Evolutionary conservation across 306 rosid species (phyloP).

Genomic region (Quercus cerris): DNA sequence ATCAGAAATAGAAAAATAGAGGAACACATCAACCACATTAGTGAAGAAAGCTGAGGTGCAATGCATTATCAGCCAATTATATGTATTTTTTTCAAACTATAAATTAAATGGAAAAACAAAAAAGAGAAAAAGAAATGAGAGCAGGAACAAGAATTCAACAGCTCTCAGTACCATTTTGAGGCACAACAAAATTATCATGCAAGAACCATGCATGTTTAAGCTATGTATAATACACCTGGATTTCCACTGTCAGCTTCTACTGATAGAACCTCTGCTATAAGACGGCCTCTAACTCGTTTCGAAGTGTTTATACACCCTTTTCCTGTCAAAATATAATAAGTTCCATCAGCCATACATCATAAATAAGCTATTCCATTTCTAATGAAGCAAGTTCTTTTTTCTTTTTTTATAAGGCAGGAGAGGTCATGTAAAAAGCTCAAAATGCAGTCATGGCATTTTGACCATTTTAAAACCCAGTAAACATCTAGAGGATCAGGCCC

Average conservation of each 20-base stretch:
- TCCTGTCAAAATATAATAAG: constrained; percentile 48
- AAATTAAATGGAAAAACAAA: constrained; percentile 4
- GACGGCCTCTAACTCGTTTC: constrained; percentile 8
- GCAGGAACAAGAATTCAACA: constrained; percentile 17
- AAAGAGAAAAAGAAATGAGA: constrained; percentile 1
- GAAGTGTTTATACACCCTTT: constrained; percentile 27
- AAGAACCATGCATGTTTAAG: constrained; percentile 33
- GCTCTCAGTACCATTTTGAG: constrained; percentile 45
- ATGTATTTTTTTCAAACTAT: constrained; percentile 24
- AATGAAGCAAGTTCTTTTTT: not conserved
- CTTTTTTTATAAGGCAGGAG: too few species aligned
- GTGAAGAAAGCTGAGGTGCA: constrained; percentile 15
- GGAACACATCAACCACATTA: constrained; percentile 16
- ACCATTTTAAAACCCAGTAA: not conserved
- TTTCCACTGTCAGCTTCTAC: constrained; percentile 31
- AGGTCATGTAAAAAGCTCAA: not conserved
- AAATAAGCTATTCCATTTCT: not conserved
- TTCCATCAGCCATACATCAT: constrained; percentile 24
- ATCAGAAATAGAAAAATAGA: not conserved
- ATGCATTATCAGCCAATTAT: constrained; percentile 23
- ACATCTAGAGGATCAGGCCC: not conserved
- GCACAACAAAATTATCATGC: constrained; percentile 32
- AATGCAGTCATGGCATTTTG: not conserved
- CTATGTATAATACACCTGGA: constrained; percentile 43
- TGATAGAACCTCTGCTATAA: constrained; percentile 9